Evolutionary conservation across 306 rosid genomes (phyloP), one percentile per base, ranked within the genome.

Genomic region (Clitoria ternatea): DNA sequence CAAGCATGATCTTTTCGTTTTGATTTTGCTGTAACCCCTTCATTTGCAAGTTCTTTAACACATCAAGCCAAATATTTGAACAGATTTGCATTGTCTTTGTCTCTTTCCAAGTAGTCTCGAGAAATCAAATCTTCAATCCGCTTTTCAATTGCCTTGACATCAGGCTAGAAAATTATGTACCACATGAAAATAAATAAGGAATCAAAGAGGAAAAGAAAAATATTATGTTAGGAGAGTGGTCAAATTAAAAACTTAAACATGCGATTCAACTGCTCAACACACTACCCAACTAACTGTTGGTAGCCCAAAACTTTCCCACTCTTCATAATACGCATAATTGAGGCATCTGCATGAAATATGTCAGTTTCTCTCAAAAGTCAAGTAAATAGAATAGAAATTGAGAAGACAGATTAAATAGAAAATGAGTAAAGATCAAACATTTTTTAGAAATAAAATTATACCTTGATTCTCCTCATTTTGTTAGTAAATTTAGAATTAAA

Each of bases 401-500:
- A 37, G 17, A 62, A 57, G 54, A 62, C 32, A 35, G 43, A 40
- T 15, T 26, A 44, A 60, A 70, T 18, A 4, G 17, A 14, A 5
- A 18, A 40, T 18, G 19, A 23, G 65, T 20, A 57, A 22, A 40
- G 13, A 3, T n/a, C n/a, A n/a, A n/a, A n/a, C n/a, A n/a, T n/a
- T n/a, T n/a, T n/a, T n/a, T n/a, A n/a, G n/a, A n/a, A 14, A 35
- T 20, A 63, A 49, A 69, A 12, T 1, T 3, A 22, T 61, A 91
- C 97, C 93, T 89, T 92, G 47, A 92, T 92, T 77, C 97, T 87
- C 83, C 97, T 87, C 93, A 87, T 84, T 79, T 83, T 84, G 82
- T 92, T 96, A 0, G 96, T 84, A 75, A 92, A 92, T 83, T 92
- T 87, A 6, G 90, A 71, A 79, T 92, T 92, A 73, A 92, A 92